Base-by-base conservation (phyloP, 495 filamentous ascomycete genomes). In the Peziza echinospora region DNA sequence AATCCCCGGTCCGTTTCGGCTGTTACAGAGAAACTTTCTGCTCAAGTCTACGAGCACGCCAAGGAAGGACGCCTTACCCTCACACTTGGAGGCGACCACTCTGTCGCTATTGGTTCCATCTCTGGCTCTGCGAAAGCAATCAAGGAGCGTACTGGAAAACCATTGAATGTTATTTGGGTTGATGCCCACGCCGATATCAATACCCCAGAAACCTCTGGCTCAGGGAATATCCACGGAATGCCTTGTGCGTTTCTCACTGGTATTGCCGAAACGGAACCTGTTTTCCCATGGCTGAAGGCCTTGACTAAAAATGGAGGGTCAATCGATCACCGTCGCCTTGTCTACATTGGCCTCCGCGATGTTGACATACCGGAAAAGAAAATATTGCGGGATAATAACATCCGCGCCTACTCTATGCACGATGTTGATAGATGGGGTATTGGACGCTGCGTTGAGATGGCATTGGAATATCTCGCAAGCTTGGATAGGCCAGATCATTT, bases 181-280 rank as follows among this genome's bases (percentile, higher is more conserved):
- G 89, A 99, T 63, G 89, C 89, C 19, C 89, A 99, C 59, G 82
- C 86, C 19, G 89, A 96, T 58, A 93, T 99, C 69, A 99, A 99
- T 63, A 80, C 81, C 9, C 89, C 89, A 41, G 85, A 94, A 70
- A 80, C 77, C 39, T 84, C 78, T 52, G 78, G 67, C 10, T 89
- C 82, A 46, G 89, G 89, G 1, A 96, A 96, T 60, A 82, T 99
- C 52, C 89, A 99, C 64, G 89, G 89, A 37, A 99, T 99, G 89
- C 91, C 89, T 7, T 83, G 96, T 47, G 77, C 82, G 2, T 99
- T 93, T 63, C 61, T 96, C 52, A 85, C 84, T 0, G 80, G 87
- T 16, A 64, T 96, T 44, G 78, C 85, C 22, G 71, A 65, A 52
- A 81, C 84, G 55, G 74, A 74, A 45, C 67, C 68, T 41, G 69